phyloP scores from a whole-genome alignment of 176 grass and related monocot genomes.

The Neostapfia colusana region DNA sequence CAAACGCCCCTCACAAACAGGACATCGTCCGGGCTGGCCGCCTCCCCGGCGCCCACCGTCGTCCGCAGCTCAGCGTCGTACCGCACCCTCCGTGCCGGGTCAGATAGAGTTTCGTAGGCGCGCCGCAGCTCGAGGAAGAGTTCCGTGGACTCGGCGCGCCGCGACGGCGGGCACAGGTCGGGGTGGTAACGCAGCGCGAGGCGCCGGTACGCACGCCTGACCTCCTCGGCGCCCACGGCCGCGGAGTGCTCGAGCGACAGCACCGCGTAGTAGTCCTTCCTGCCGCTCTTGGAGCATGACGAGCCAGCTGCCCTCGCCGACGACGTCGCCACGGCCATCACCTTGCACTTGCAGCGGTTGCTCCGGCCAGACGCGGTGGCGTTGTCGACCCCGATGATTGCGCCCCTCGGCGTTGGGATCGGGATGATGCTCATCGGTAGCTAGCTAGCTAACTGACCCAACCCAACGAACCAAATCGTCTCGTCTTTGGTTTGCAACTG shows the following conservation, averaged over 20 bases:
- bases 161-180: conserved; percentile 58
- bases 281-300: background rate
- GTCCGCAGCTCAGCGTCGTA: background rate
- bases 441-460: background rate
- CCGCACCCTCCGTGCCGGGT: conserved; percentile 39
- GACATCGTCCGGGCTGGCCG: background rate
- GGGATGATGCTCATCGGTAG: no score
- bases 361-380: background rate
- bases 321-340: conserved; percentile 6
- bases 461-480: background rate
- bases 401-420: background rate
- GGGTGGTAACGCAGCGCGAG: conserved; percentile 72
- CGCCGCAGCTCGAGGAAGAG: conserved; percentile 72
- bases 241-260: conserved; percentile 52
- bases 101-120: conserved; percentile 72
- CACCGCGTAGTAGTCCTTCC: conserved; percentile 54
- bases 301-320: background rate
- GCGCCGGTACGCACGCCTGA: conserved; percentile 78
- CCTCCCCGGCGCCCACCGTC: background rate
- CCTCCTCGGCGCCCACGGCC: conserved; percentile 55
- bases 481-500: no score
- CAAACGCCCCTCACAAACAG: conserved; percentile 46
- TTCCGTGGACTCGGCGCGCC: conserved; percentile 49
- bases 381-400: background rate
- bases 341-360: background rate